Evolutionary conservation across 768 basidiomycete species (phyloP), one percentile per base, ranked within the genome.

Genomic region (Imleria badia): DNA sequence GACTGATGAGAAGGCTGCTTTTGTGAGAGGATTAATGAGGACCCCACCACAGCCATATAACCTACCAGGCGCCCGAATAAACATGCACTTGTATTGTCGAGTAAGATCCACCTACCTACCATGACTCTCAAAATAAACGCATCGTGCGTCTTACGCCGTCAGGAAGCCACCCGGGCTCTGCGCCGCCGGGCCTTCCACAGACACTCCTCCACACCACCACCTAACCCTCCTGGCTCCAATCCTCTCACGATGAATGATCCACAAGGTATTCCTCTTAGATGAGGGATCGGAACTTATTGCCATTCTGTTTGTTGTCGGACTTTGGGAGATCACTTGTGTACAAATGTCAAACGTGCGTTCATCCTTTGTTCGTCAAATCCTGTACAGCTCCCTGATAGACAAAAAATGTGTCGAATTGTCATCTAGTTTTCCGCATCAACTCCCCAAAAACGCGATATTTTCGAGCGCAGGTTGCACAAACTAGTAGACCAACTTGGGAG

Each of bases 291-390:
- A 59, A 15, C 63, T 64, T 15, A 30, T 64, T 42, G 56, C 50
- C 4, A 45, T 54, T 38, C 15, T 64, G 11, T 48, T 62, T 42
- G 45, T 64, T 22, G 60, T 65, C 34, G 63, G 55, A 20, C 64
- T 64, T 12, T 64, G 64, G 64, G 64, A 64, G 8, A 55, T 65
- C 42, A 66, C 63, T 36, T 64, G 63, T 42, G 51, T 55, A 7
- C 26, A 26, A 26, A 26, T n/a, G n/a, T n/a, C 62, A 64, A 33
- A 54, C 64, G 64, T 64, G 36, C 26, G 55, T 54, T 36, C 42
- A 39, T 54, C 30, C 2, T 14, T 43, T 8, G n/a, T 17, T 30
- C 20, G 20, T 22, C 38, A 20, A 31, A 40, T 19, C 13, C 12
- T 30, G 17, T 45, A 8, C 38, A 14, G 22, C 36, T 30, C 9